Percentiles rank a stretch among this genome's conserved stretches.
Conservation (phyloP, 805 yeast species). For the Candida multigemmis region DNA sequence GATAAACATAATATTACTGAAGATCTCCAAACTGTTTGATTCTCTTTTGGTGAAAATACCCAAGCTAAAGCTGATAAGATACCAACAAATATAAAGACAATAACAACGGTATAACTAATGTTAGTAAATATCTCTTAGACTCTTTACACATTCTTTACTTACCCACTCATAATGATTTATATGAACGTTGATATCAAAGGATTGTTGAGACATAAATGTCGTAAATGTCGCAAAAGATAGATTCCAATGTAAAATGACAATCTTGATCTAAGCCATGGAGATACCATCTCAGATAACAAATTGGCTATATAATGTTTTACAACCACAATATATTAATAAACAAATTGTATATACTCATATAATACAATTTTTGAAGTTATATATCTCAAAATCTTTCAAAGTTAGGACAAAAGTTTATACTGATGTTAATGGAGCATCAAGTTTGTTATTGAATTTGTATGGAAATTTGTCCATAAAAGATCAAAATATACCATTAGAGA, state of each 20-base stretch:
- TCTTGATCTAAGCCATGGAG: slow-evolving; percentile 6
- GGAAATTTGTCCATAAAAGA: slow-evolving; percentile 41
- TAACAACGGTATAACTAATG: slow-evolving; percentile 60
- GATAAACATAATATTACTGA: slow-evolving; percentile 54
- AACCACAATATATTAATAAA: slow-evolving; percentile 50
- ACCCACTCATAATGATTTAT: slow-evolving; percentile 9
- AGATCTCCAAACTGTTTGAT: slow-evolving; percentile 39
- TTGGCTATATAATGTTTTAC: slow-evolving; percentile 33
- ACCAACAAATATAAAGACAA: slow-evolving; percentile 50
- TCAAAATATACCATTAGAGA: slow-evolving; percentile 38
- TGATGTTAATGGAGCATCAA: slow-evolving; percentile 48
- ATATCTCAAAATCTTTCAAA: slow-evolving; percentile 36
- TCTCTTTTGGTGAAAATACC: slow-evolving; percentile 78
- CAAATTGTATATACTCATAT: slow-evolving; percentile 56
- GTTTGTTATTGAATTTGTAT: slow-evolving; percentile 52
- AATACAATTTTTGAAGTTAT: slow-evolving; percentile 41
- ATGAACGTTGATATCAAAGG: neutral
- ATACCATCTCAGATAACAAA: slow-evolving; percentile 23
- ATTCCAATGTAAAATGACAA: too few relatives aligned
- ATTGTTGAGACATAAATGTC: too few relatives aligned
- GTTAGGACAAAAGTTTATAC: slow-evolving; percentile 57
- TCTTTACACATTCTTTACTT: slow-evolving; percentile 5
- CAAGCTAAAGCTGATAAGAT: slow-evolving; percentile 62
- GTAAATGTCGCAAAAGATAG: neutral
- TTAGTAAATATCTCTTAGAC: slow-evolving; percentile 6